phyloP scores from a whole-genome alignment of 2,329 filamentous ascomycete genomes.

The Aspergillus floridensis region DNA sequence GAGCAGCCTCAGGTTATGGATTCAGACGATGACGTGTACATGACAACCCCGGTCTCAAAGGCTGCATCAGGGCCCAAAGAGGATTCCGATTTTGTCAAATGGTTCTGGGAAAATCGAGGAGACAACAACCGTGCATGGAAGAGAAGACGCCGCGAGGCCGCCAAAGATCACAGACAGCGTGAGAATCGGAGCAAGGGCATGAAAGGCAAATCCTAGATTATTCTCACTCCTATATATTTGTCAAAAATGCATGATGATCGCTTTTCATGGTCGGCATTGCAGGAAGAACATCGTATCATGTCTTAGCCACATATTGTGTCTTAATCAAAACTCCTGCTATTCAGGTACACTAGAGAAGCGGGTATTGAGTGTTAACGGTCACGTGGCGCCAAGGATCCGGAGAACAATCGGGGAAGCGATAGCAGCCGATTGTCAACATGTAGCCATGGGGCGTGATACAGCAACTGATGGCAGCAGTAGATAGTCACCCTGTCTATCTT shows the following conservation, averaged over 20 bases:
- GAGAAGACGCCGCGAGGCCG: constrained; percentile 56
- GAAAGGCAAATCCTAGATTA: constrained; percentile 34
- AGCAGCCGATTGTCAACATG: neutral
- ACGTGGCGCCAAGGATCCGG: constrained; percentile 16
- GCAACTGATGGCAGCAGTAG: neutral
- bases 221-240: neutral
- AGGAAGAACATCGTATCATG: too few relatives aligned
- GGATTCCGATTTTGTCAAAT: constrained; percentile 60
- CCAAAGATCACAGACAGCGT: constrained; percentile 59
- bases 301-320: too few relatives aligned
- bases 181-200: constrained; percentile 56
- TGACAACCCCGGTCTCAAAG: constrained; percentile 27
- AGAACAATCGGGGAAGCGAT: neutral
- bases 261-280: too few relatives aligned
- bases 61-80: constrained; percentile 19
- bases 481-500: neutral
- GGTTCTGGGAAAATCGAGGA: constrained; percentile 57
- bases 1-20: constrained; percentile 19
- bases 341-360: too few relatives aligned
- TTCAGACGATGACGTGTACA: constrained; percentile 24
- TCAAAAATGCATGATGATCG: too few relatives aligned
- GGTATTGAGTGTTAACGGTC: neutral
- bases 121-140: constrained; percentile 53
- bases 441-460: neutral
- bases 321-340: too few relatives aligned